Evolutionary conservation across 1,139 yeast species (phyloP), one percentile per base, ranked within the genome.

Genomic region (Suhomyces choctaworum): DNA sequence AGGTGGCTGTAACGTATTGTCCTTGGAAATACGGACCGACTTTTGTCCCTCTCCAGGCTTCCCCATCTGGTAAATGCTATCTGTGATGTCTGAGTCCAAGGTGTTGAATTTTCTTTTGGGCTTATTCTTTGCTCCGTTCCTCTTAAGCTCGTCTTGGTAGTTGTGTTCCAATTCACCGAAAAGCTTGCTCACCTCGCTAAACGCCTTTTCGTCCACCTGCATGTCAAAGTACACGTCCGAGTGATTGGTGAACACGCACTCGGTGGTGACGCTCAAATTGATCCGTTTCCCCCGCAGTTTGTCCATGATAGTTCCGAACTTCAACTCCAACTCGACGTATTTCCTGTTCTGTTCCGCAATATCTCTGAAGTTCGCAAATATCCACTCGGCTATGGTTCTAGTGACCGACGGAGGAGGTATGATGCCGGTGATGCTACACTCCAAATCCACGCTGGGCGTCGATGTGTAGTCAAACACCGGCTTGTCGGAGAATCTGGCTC

Each of bases 401-500:
- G 92, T 84, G 34, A 87, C 68, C 48, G 88, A 92, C 47, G 87
- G 88, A 32, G 86, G 83, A 1, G 97, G 97, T 17, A 82, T 76
- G 2, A 80, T 68, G 8, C 88, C 88, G 1, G 88, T 76, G 15
- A 87, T 72, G 19, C 85, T 79, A 38, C 82, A 77, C 49, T 70
- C 75, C 29, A 70, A 56, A 50, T 70, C 76, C 51, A 66, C 45
- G 39, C 71, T 63, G 13, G 61, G 54, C 12, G 72, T 66, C 28
- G 60, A 42, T 8, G 60, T 52, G 15, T 56, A 49, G 46, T 66
- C 63, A 41, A 70, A 70, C 14, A 70, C 67, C 3, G 62, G 54
- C 38, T 64, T 66, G 34, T 41, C 50, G 17, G 48, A 38, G 11
- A 51, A 31, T 23, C 27, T 27, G 9, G 29, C 33, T 12, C 25